Conservation (phyloP, 805 yeast genomes). For the Suhomyces canberraensis region DNA sequence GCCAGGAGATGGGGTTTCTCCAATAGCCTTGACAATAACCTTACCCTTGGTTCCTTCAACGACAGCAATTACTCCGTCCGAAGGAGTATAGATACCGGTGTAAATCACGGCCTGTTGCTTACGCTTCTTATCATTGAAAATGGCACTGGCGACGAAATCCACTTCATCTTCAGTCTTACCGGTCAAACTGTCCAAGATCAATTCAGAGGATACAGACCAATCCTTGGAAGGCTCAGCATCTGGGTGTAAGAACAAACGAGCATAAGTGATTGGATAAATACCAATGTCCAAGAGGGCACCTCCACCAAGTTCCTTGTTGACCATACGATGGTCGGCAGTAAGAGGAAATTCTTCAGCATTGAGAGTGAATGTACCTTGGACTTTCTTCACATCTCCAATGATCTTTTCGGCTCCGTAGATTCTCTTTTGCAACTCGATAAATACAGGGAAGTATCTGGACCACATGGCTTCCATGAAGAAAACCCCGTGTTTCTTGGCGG, state of each 20-base stretch:
- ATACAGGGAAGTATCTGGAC: constrained; percentile 53
- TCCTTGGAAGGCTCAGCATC: constrained; percentile 7
- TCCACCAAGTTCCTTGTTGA: constrained; percentile 42
- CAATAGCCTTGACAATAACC: constrained; percentile 8
- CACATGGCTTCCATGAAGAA: constrained; percentile 61
- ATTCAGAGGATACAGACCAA: constrained; percentile 24
- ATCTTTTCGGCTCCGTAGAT: constrained; percentile 38
- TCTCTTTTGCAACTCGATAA: constrained; percentile 28
- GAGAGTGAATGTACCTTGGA: constrained; percentile 42
- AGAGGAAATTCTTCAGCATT: constrained; percentile 25
- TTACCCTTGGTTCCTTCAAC: constrained; percentile 12
- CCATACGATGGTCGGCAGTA: constrained; percentile 39
- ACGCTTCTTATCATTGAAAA: constrained; percentile 39
- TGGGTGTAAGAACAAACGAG: constrained; percentile 37
- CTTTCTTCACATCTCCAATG: constrained; percentile 46
- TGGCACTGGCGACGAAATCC: constrained; percentile 38
- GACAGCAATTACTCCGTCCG: constrained; percentile 7
- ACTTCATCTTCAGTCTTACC: constrained; percentile 37
- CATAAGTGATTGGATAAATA: constrained; percentile 48
- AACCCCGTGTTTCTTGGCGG: constrained; percentile 42
- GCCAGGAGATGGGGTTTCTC: constrained; percentile 14
- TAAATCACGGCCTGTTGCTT: constrained; percentile 40
- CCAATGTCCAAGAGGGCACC: constrained; percentile 59
- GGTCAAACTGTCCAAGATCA: constrained; percentile 25
- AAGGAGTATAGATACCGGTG: constrained; percentile 9